Base-by-base conservation (phyloP, 108 stramenopile species). In the Discostella pseudostelligera region DNA sequence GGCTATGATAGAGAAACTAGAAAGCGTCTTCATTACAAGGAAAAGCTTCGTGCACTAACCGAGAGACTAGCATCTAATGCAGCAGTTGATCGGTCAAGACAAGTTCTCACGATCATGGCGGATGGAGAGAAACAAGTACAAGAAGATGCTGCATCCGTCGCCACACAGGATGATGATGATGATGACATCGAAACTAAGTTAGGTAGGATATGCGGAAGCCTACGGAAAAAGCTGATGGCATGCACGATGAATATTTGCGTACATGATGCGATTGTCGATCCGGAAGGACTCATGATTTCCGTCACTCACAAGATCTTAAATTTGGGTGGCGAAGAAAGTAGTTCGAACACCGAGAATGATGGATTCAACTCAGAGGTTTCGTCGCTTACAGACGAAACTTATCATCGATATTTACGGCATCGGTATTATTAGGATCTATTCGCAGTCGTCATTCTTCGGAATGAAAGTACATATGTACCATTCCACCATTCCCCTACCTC, bases 1-100 rank as follows among this genome's bases (percentile, higher is more conserved):
- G 4, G 42, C 42, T 8, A 12, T n/a, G 42, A 43, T 2, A 43
- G 12, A 43, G 42, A 43, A 12, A 43, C 42, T 43, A 43, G 42
- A 11, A 43, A 43, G 9, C 42, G n/a, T 12, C 42, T 43, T 8
- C 42, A 43, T n/a, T 43, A 43, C 9, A 43, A 43, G 42, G 42
- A 43, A 43, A 43, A 43, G 9, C 42, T 43, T 11, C 42, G 42
- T 11, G 2, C n/a, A 43, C 42, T 43, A 43, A 11, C 42, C 42
- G 42, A 43, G 14, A 43, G n/a, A 11, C 42, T 43, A 12, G n/a
- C 42, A 43, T 7, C 42, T 2, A 43, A 16, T n/a, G 3, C 42
- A 43, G 42, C 42, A 43, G 10, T 43, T n/a, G 42, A 43, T n/a
- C 42, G 42, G n/a, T 43, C 42, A 11, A 43, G 42, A 43, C 42